Percentiles rank a stretch among this genome's conserved stretches.
phyloP scores from a whole-genome alignment of 176 grass and related monocot species.

The Zizania latifolia region DNA sequence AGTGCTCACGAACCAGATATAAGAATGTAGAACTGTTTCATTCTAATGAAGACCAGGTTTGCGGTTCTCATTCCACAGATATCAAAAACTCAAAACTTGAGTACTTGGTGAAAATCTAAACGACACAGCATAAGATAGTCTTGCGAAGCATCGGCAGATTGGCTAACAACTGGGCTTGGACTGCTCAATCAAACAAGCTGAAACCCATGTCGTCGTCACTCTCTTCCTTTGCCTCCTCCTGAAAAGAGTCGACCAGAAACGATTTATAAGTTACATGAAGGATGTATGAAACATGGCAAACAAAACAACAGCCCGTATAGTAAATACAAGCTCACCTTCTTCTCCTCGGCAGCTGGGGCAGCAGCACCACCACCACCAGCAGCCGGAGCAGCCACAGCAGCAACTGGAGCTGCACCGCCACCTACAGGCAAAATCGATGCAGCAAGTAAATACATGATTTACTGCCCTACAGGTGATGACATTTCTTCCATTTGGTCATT shows the following conservation, averaged over 20 bases:
- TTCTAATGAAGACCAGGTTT: neutral
- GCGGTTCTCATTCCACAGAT: conserved; percentile 10
- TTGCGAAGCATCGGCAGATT: conserved; percentile 4
- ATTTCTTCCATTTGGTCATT: too few relatives aligned
- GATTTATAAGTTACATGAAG: neutral
- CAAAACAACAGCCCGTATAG: neutral
- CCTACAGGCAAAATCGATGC: conserved; percentile 19
- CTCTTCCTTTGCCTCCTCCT: conserved; percentile 77
- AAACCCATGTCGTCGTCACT: conserved; percentile 85
- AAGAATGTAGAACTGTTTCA: conserved; percentile 16
- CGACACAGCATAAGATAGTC: conserved; percentile 12
- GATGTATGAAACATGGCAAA: neutral
- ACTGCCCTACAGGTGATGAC: too few relatives aligned
- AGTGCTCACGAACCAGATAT: neutral
- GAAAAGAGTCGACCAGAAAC: neutral
- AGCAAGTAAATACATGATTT: neutral
- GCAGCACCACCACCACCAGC: conserved; percentile 28
- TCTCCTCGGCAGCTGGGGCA: conserved; percentile 51
- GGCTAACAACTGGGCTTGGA: neutral
- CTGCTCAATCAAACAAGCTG: conserved; percentile 64
- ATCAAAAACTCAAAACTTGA: conserved; percentile 32
- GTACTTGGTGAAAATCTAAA: conserved; percentile 30
- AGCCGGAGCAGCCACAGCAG: conserved; percentile 45
- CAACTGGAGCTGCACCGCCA: conserved; percentile 50
- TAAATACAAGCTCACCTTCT: conserved; percentile 38